Evolutionary conservation across 192 early-diverging fungal species (phyloP).

Genomic region (Coemansia sp.): DNA sequence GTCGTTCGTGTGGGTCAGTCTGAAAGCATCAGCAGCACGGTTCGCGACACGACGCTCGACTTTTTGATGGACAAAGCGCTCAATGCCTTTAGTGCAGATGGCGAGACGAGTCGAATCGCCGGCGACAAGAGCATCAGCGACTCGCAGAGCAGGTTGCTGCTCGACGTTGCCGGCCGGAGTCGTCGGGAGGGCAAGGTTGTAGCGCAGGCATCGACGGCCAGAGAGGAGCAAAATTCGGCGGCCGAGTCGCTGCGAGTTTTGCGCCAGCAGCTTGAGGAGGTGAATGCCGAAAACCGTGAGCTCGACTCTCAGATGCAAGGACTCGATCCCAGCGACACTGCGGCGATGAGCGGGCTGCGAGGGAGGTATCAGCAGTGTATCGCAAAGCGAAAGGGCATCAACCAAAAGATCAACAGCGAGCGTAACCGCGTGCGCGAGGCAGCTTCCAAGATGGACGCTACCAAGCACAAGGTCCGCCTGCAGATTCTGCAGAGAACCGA

Average conservation of each 20-base stretch:
- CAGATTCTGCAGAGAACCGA: slow-evolving; percentile 78
- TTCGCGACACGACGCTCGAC: slow-evolving; percentile 76
- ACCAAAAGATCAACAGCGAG: slow-evolving; percentile 20
- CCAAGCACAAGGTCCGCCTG: slow-evolving; percentile 60
- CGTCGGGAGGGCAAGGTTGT: slow-evolving; percentile 20
- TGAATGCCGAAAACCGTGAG: slow-evolving; percentile 28
- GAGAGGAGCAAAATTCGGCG: slow-evolving; percentile 15
- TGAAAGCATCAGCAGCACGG: slow-evolving; percentile 72
- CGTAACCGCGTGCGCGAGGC: slow-evolving; percentile 48
- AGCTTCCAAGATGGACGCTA: slow-evolving; percentile 51
- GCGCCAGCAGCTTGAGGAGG: slow-evolving; percentile 22
- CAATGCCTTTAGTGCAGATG: slow-evolving; percentile 23
- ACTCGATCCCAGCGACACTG: slow-evolving; percentile 23
- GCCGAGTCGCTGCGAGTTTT: slow-evolving; percentile 16
- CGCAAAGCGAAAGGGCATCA: slow-evolving; percentile 14
- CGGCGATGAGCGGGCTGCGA: slow-evolving; percentile 22
- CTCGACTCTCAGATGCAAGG: slow-evolving; percentile 22
- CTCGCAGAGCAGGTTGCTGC: slow-evolving; percentile 26
- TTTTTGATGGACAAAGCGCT: slow-evolving; percentile 67
- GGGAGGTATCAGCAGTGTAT: slow-evolving; percentile 18
- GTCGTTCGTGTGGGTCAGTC: slow-evolving; percentile 84
- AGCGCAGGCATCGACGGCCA: slow-evolving; percentile 12
- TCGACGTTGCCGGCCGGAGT: slow-evolving; percentile 26
- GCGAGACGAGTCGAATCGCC: neutral
- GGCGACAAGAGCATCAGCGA: slow-evolving; percentile 22